Conservation (phyloP, 441 rosid genomes). For the Pelargonium myrrhifolium region DNA sequence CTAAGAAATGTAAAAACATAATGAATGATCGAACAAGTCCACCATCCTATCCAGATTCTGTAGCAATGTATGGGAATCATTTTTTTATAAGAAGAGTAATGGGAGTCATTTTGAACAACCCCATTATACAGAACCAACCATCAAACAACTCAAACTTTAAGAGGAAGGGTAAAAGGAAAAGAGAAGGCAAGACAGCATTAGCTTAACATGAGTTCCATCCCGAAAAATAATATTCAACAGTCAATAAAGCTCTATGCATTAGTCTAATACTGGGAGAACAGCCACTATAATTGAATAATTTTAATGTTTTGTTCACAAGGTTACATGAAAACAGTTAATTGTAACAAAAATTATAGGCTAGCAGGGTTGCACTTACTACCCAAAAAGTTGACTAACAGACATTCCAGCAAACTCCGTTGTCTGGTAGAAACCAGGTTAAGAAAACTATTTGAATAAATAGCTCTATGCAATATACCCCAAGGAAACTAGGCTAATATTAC, state of each 20-base stretch:
- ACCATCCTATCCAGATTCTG: not conserved
- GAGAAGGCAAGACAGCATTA: not conserved
- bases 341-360: not conserved
- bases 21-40: conserved; percentile 3
- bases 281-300: not conserved
- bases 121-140: conserved; percentile 2
- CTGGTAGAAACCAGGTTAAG: not conserved
- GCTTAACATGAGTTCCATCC: not conserved
- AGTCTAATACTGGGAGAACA: not conserved
- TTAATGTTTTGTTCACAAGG: not conserved
- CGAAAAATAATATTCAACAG: not conserved
- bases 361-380: not conserved
- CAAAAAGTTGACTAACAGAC: not conserved
- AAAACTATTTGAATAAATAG: not conserved
- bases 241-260: not conserved
- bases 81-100: too few species aligned
- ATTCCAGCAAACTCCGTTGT: not conserved
- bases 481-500: not conserved
- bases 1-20: not conserved
- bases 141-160: not conserved
- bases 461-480: not conserved
- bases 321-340: not conserved
- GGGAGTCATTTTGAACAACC: too few species aligned
- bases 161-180: not conserved
- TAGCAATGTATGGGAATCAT: not conserved